Base-by-base conservation (phyloP, 2,329 filamentous ascomycete species). In the Paecilomyces variotii region DNA sequence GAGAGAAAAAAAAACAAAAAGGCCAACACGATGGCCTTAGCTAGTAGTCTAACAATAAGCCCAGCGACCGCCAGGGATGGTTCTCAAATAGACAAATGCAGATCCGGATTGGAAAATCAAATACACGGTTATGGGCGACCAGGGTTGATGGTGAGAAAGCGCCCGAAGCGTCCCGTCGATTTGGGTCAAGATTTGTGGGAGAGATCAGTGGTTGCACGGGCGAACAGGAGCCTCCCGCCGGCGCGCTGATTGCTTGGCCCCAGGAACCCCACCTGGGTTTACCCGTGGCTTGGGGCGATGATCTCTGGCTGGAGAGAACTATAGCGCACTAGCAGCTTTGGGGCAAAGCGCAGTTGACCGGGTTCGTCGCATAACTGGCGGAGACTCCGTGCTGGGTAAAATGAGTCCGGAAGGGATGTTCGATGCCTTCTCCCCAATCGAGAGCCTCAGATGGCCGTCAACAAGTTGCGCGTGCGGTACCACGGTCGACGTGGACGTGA, bases 391-490 rank as follows among this genome's bases (percentile, higher is more conserved):
- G 60, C 58, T 59, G 58, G 57, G 50, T 12, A 55, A 63, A 64
- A 65, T 64, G 63, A 63, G 64, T 58, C 60, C 61, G 60, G 58
- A 62, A 63, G 54, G 56, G 35, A 45, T 45, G 35, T n/a, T 45
- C 35, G 35, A 45, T 45, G 35, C 35, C 27, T 28, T n/a, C 6
- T 6, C 53, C 24, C 65, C 65, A 67, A 67, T 67, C 61, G 64
- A 28, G n/a, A 14, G 7, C 35, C 54, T 10, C 7, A 51, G 34
- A 59, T 56, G 59, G 62, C 28, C 62, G 58, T 53, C 58, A 57
- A 59, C 59, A 61, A 52, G 53, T 56, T 58, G 27, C 35, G 55
- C 57, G 56, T 61, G 62, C 61, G 58, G 60, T 58, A 59, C 59
- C 59, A 61, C 61, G 54, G 27, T 52, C 58, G 55, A 59, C 32